Conservation (phyloP, 2,329 filamentous ascomycete species). For the Dendrostoma leiphaemia region DNA sequence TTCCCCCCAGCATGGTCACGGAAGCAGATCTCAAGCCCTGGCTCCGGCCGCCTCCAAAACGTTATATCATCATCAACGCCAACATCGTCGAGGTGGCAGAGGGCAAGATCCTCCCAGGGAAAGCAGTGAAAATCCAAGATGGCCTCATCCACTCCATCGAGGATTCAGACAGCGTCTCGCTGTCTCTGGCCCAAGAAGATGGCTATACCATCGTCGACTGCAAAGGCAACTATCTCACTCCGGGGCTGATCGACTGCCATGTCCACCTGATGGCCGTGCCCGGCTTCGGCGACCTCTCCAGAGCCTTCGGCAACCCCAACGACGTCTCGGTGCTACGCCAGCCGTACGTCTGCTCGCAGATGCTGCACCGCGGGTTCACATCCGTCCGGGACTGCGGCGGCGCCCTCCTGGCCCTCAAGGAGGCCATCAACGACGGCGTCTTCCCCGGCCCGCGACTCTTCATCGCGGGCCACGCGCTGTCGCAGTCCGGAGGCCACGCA, state of each 20-base stretch:
- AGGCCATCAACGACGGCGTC: conserved; percentile 48
- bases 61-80: conserved; percentile 23
- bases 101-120: conserved; percentile 17
- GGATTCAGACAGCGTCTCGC: not conserved
- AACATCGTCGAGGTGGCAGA: conserved; percentile 24
- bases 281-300: conserved; percentile 21
- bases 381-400: conserved; percentile 52
- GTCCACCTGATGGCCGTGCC: conserved; percentile 25
- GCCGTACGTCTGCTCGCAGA: conserved; percentile 42
- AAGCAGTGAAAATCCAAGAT: conserved; percentile 19
- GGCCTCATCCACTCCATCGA: conserved; percentile 22
- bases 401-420: conserved; percentile 43
- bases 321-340: conserved; percentile 35
- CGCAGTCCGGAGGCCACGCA: conserved; percentile 52
- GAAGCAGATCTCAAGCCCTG: conserved; percentile 25
- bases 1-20: conserved; percentile 19
- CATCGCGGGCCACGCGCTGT: conserved; percentile 47
- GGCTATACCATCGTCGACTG: conserved; percentile 17
- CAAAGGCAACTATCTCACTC: conserved; percentile 7
- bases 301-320: conserved; percentile 24
- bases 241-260: conserved; percentile 23
- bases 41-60: conserved; percentile 21
- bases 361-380: conserved; percentile 52
- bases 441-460: conserved; percentile 49
- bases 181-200: conserved; percentile 17